Evolutionary conservation across 306 rosid species (phyloP).

Genomic region (Hippophae gyantsensis): DNA sequence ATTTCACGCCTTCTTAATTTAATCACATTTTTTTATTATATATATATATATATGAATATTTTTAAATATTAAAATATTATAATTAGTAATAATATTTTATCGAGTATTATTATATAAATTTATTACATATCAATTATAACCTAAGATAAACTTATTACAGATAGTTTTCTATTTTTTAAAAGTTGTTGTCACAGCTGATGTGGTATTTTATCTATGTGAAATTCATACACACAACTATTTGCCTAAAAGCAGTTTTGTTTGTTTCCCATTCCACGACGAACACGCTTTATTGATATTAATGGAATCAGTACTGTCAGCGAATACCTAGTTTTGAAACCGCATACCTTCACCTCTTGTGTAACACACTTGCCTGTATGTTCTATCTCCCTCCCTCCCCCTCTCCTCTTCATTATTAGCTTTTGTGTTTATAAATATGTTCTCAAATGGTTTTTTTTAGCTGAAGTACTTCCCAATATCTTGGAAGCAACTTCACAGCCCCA

Average conservation of each 20-base stretch:
- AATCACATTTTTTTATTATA: too few species aligned
- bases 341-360: conserved; percentile 22
- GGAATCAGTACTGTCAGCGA: conserved; percentile 62
- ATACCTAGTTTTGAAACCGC: conserved; percentile 27
- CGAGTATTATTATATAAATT: too few species aligned
- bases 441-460: conserved; percentile 12
- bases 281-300: conserved; percentile 38
- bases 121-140: too few species aligned
- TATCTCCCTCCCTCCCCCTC: conserved; percentile 9
- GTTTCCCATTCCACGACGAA: neutral
- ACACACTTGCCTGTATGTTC: conserved; percentile 21
- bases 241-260: neutral
- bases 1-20: too few species aligned
- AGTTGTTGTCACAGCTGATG: too few species aligned
- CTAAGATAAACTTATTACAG: too few species aligned
- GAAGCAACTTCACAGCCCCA: conserved; percentile 9
- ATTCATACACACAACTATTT: conserved; percentile 5
- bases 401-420: conserved; percentile 7
- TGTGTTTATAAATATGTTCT: conserved; percentile 14
- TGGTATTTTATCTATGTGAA: too few species aligned
- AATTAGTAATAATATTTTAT: too few species aligned
- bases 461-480: conserved; percentile 28
- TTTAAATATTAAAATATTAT: too few species aligned
- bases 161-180: too few species aligned
- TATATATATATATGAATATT: too few species aligned